Evolutionary conservation across 2,329 filamentous ascomycete species (phyloP).

Genomic region (Hypoxylon sp.): DNA sequence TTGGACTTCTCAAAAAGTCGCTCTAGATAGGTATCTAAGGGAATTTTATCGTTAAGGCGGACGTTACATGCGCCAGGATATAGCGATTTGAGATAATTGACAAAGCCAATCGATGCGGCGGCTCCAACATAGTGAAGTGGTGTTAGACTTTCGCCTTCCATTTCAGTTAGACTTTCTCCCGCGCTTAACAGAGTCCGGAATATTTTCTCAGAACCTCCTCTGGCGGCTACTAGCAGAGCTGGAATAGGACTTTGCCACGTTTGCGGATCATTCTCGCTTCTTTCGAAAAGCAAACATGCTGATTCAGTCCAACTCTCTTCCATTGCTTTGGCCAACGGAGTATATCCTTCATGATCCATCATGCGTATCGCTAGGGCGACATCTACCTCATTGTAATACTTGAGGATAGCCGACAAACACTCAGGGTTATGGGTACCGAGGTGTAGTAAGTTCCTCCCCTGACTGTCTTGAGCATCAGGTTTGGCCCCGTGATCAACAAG

Average conservation of each 20-base stretch:
- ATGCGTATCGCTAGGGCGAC: constrained; percentile 1
- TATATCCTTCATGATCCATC: constrained; percentile 1
- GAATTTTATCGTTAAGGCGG: constrained; percentile 3
- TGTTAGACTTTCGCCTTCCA: not conserved
- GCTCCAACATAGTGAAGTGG: constrained; percentile 12
- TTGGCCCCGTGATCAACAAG: not conserved
- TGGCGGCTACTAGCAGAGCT: not conserved
- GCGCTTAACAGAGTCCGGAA: not conserved
- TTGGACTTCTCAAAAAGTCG: not conserved
- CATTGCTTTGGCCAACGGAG: constrained; percentile 6
- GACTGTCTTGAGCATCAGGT: not conserved
- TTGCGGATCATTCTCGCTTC: not conserved
- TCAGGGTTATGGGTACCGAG: not conserved
- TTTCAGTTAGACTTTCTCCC: not conserved
- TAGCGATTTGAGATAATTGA: constrained; percentile 21
- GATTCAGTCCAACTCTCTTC: not conserved
- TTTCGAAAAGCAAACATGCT: constrained; percentile 12
- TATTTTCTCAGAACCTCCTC: not conserved
- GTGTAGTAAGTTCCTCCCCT: constrained; percentile 10
- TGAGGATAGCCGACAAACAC: not conserved
- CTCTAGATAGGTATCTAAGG: constrained; percentile 11
- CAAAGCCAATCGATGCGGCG: not conserved
- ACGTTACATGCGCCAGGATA: constrained; percentile 8
- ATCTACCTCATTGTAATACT: constrained; percentile 3
- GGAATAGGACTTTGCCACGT: constrained; percentile 17